phyloP scores from a whole-genome alignment of 129 eudicot genomes.

The Heracleum sosnowskyi region DNA sequence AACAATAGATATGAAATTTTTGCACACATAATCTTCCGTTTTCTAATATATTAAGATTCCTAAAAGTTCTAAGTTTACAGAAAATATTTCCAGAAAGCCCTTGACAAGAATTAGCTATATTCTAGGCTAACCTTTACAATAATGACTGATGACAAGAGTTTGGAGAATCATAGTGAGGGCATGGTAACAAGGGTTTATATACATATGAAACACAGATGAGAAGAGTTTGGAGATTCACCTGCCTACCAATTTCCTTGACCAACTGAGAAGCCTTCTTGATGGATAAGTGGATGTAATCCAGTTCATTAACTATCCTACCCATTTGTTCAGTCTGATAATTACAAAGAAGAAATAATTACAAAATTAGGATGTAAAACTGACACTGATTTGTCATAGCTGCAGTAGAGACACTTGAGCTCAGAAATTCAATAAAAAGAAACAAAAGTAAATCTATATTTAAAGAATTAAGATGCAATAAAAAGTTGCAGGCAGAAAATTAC shows the following conservation, averaged over 20 bases:
- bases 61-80: no score
- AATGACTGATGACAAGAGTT: no score
- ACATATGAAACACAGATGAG: constrained; percentile 14
- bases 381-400: constrained; percentile 68
- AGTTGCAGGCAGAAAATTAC: background rate
- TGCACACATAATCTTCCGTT: no score
- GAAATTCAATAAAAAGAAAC: background rate
- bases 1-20: no score
- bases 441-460: background rate
- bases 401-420: constrained; percentile 3
- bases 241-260: constrained; percentile 99
- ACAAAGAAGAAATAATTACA: background rate
- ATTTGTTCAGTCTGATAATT: constrained; percentile 86
- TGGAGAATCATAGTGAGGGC: constrained; percentile 28
- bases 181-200: constrained; percentile 11
- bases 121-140: no score
- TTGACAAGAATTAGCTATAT: no score
- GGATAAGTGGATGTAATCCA: constrained; percentile 90
- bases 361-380: constrained; percentile 14
- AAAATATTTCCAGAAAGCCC: no score
- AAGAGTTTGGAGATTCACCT: constrained; percentile 66
- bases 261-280: constrained; percentile 90
- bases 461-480: background rate
- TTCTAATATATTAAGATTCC: no score
- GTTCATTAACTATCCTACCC: constrained; percentile 93